Percentiles rank a stretch among this genome's conserved stretches.
Evolutionary conservation across 495 filamentous ascomycete genomes (phyloP).

Genomic region (Margaritispora aquatica): DNA sequence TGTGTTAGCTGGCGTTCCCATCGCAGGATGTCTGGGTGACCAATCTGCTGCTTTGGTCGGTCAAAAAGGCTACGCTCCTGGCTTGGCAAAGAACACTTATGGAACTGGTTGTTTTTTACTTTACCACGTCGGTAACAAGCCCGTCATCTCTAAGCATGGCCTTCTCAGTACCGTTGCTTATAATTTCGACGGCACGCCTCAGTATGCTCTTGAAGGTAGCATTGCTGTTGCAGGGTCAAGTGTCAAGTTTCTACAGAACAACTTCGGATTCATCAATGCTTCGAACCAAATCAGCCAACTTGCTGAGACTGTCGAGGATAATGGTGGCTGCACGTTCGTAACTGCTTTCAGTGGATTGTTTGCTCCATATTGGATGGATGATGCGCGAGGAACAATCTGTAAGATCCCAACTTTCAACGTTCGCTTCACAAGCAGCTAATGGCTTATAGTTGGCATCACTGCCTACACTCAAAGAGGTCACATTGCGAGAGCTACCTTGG

Average conservation of each 20-base stretch:
- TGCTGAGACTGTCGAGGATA: slow-evolving; percentile 74
- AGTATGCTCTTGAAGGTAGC: slow-evolving; percentile 87
- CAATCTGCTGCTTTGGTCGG: slow-evolving; percentile 89
- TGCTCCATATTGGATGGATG: slow-evolving; percentile 97
- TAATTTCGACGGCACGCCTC: slow-evolving; percentile 72
- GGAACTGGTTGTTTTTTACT: slow-evolving; percentile 93
- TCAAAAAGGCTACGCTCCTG: slow-evolving; percentile 81
- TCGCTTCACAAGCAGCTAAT: background rate
- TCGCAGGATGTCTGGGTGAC: slow-evolving; percentile 84
- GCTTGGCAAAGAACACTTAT: slow-evolving; percentile 90
- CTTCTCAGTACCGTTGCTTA: slow-evolving; percentile 82
- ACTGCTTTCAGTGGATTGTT: slow-evolving; percentile 96
- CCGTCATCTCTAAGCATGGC: slow-evolving; percentile 84
- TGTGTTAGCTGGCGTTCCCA: slow-evolving; percentile 62
- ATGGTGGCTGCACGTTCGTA: slow-evolving; percentile 85
- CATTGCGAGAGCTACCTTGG: slow-evolving; percentile 87
- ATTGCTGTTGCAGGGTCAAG: slow-evolving; percentile 86
- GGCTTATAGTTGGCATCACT: slow-evolving; percentile 62
- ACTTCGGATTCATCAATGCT: slow-evolving; percentile 72
- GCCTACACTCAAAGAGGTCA: slow-evolving; percentile 84
- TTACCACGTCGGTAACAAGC: slow-evolving; percentile 86
- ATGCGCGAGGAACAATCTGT: slow-evolving; percentile 74
- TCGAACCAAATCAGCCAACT: slow-evolving; percentile 75
- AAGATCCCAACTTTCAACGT: background rate
- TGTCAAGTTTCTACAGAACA: slow-evolving; percentile 85